phyloP scores from a whole-genome alignment of 2,329 filamentous ascomycete species.

The Ilyonectria robusta region DNA sequence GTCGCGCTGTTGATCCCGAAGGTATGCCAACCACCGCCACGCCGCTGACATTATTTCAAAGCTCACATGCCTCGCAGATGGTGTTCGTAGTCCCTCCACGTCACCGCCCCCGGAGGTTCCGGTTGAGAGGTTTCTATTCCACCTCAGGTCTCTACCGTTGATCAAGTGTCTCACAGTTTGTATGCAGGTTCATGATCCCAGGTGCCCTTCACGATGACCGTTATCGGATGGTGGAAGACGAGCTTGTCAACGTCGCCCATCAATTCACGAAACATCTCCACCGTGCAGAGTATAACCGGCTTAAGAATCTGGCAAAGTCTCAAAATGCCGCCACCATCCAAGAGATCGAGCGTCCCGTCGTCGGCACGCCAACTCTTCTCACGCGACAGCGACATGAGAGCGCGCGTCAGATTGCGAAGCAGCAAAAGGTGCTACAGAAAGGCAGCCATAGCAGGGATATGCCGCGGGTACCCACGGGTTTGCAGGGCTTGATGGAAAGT shows the following conservation, averaged over 20 bases:
- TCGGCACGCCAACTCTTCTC: slow-evolving; percentile 53
- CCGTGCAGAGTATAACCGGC: slow-evolving; percentile 80
- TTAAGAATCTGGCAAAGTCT: slow-evolving; percentile 70
- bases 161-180: slow-evolving; percentile 4
- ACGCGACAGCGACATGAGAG: slow-evolving; percentile 42
- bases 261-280: slow-evolving; percentile 83
- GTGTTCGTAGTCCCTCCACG: slow-evolving; percentile 60
- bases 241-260: slow-evolving; percentile 77
- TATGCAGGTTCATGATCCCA: slow-evolving; percentile 72
- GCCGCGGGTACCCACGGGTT: slow-evolving; percentile 51
- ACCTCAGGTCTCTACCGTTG: background rate
- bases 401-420: slow-evolving; percentile 41
- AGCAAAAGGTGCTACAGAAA: slow-evolving; percentile 39
- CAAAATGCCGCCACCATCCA: slow-evolving; percentile 68
- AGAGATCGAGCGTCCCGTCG: slow-evolving; percentile 66
- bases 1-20: slow-evolving; percentile 42
- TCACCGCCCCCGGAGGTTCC: slow-evolving; percentile 67
- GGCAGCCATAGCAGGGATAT: slow-evolving; percentile 20
- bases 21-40: slow-evolving; percentile 37
- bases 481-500: slow-evolving; percentile 61
- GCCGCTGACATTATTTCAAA: background rate
- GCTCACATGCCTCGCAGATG: slow-evolving; percentile 33
- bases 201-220: slow-evolving; percentile 77
- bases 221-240: slow-evolving; percentile 89
- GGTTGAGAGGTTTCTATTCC: slow-evolving; percentile 57